Percentiles rank a stretch among this genome's conserved stretches.
These are phyloP conservation scores for Magnolia kwangsiensis DNA, from an alignment of 164 flowering plant genomes.

Conservation along the genomic window DNA sequence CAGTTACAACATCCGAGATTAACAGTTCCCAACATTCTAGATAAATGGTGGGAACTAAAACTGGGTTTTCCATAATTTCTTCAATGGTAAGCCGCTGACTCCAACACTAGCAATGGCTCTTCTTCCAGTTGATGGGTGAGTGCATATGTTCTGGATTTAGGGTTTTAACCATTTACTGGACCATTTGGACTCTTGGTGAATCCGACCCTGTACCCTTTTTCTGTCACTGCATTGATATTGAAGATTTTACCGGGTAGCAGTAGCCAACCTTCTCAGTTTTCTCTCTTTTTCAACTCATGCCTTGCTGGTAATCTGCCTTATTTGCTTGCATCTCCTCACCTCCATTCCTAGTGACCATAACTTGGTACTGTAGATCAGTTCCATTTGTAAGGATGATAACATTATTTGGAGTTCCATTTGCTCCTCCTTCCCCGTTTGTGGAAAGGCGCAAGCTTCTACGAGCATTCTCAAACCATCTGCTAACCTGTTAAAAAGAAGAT, in stretches of 20 bases:
- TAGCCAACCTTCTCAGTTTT: neutral
- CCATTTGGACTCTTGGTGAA: neutral
- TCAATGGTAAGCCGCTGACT: neutral
- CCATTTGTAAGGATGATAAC: slow-evolving; percentile 1
- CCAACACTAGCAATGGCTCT: neutral
- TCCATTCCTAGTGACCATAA: neutral
- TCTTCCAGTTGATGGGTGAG: neutral
- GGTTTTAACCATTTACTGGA: neutral
- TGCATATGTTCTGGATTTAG: neutral
- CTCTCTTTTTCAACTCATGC: neutral
- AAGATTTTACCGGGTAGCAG: neutral
- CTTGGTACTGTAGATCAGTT: neutral
- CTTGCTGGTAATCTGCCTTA: neutral
- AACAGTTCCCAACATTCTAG: neutral
- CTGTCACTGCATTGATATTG: neutral
- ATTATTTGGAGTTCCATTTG: slow-evolving; percentile 13
- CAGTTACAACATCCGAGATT: neutral
- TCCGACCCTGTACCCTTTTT: neutral
- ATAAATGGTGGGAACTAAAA: neutral
- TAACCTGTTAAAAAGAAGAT: slow-evolving; percentile 40
- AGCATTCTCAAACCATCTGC: slow-evolving; percentile 82
- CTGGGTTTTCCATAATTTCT: neutral
- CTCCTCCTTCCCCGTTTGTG: slow-evolving; percentile 12
- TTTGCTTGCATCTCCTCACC: neutral
- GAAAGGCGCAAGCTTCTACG: slow-evolving; percentile 62